Conservation (phyloP, 331 rosid species). For the Dryas integrifolia region DNA sequence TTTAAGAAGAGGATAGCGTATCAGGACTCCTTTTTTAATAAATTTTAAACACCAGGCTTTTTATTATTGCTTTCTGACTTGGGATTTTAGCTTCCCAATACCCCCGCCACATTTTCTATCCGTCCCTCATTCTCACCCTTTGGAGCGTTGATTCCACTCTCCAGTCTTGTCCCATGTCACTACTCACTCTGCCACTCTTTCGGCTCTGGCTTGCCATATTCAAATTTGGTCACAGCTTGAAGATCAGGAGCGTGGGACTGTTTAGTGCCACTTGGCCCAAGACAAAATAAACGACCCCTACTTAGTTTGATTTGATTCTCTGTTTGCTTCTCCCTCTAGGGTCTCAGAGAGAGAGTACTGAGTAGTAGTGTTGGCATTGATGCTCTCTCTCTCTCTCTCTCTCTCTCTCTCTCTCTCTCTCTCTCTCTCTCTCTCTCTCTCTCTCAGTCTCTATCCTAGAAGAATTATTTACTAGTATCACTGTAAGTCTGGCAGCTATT, state of each 20-base stretch:
- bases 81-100: slow-evolving; percentile 83
- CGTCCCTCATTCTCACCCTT: slow-evolving; percentile 21
- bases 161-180: neutral
- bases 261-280: slow-evolving; percentile 15
- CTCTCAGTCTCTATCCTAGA: neutral
- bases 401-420: neutral
- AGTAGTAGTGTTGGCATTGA: slow-evolving; percentile 8
- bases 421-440: neutral
- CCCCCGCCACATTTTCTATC: slow-evolving; percentile 30
- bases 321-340: slow-evolving; percentile 6
- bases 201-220: too few species aligned
- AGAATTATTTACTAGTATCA: slow-evolving; percentile 1
- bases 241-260: slow-evolving; percentile 15
- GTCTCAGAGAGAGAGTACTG: neutral
- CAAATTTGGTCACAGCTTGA: neutral
- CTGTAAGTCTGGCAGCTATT: slow-evolving; percentile 4
- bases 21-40: slow-evolving; percentile 35
- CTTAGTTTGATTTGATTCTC: slow-evolving; percentile 20
- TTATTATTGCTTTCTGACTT: slow-evolving; percentile 64
- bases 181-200: neutral
- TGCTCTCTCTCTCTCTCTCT: neutral
- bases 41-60: slow-evolving; percentile 26
- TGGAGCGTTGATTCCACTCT: slow-evolving; percentile 14
- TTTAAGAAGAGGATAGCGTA: slow-evolving; percentile 53
- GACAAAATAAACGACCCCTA: slow-evolving; percentile 18